phyloP scores from a whole-genome alignment of 805 yeast genomes.

The Candida manassasensis region DNA sequence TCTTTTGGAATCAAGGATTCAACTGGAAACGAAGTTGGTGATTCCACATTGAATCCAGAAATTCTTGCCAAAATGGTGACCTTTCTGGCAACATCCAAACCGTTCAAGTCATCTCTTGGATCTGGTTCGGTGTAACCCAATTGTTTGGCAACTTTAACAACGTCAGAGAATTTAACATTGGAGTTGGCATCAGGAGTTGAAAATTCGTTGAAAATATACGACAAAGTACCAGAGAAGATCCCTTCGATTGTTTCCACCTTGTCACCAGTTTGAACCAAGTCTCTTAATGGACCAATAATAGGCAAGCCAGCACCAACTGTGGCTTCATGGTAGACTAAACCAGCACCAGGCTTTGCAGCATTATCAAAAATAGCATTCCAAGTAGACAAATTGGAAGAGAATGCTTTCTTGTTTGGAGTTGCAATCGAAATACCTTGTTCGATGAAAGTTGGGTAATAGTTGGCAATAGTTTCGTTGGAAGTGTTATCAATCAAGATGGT shows the following conservation, averaged over 20 bases:
- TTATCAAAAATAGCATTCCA: conserved; percentile 73
- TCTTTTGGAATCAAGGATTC: conserved; percentile 88
- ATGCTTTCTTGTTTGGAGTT: conserved; percentile 97
- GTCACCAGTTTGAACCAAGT: conserved; percentile 89
- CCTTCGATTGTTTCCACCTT: conserved; percentile 90
- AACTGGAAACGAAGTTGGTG: conserved; percentile 91
- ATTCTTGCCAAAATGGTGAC: conserved; percentile 94
- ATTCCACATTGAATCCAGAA: conserved; percentile 77
- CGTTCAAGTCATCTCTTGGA: conserved; percentile 98
- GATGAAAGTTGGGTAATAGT: conserved; percentile 69
- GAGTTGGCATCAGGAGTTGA: conserved; percentile 59
- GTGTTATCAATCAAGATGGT: conserved; percentile 92
- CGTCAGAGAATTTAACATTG: conserved; percentile 76
- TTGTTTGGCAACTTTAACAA: conserved; percentile 81
- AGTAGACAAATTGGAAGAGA: conserved; percentile 65
- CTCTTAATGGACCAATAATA: conserved; percentile 81
- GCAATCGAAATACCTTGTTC: conserved; percentile 84
- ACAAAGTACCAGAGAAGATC: conserved; percentile 91
- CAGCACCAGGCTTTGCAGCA: conserved; percentile 50
- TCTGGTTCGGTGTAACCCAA: conserved; percentile 98
- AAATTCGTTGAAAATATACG: conserved; percentile 91
- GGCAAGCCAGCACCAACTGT: conserved; percentile 99
- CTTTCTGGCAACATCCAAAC: conserved; percentile 97
- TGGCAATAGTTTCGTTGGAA: conserved; percentile 74
- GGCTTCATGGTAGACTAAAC: conserved; percentile 93